These are phyloP conservation scores for Diaporthe australafricana DNA, from an alignment of 2,329 filamentous ascomycete species.

Conservation along the genomic window DNA sequence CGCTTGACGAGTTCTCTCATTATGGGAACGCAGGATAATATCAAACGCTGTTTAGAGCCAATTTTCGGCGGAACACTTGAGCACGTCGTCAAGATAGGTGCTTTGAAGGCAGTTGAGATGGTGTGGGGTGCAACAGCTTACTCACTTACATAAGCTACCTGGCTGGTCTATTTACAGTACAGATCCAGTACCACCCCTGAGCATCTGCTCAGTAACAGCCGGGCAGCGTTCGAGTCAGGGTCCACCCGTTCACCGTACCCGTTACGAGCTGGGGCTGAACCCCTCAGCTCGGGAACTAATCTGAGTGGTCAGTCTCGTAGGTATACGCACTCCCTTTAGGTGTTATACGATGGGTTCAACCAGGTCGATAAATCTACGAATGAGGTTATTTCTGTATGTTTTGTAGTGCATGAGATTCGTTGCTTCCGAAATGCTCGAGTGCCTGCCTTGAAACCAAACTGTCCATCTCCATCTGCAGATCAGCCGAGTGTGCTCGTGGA, in stretches of 20 bases:
- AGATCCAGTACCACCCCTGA: background rate
- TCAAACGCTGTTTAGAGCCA: too few relatives aligned
- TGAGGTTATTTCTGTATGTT: background rate
- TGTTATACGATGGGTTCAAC: background rate
- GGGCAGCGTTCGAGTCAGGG: slow-evolving; percentile 10
- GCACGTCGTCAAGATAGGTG: too few relatives aligned
- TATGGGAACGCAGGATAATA: too few relatives aligned
- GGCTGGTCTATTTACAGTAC: too few relatives aligned
- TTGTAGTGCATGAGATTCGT: background rate
- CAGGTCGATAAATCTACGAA: background rate
- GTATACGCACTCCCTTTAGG: background rate
- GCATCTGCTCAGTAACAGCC: background rate
- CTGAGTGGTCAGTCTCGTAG: too few relatives aligned
- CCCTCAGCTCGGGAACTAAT: slow-evolving; percentile 12
- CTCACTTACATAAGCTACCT: too few relatives aligned
- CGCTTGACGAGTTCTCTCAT: too few relatives aligned
- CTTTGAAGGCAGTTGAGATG: too few relatives aligned
- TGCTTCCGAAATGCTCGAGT: background rate
- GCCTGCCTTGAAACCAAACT: slow-evolving; percentile 4
- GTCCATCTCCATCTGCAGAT: slow-evolving; percentile 19
- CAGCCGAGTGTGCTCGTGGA: slow-evolving; percentile 18
- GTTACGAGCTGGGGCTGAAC: background rate
- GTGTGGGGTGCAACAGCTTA: too few relatives aligned
- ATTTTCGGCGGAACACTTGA: too few relatives aligned
- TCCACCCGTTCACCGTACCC: background rate